Conservation (phyloP, 441 rosid species). For the Kokia cookei region DNA sequence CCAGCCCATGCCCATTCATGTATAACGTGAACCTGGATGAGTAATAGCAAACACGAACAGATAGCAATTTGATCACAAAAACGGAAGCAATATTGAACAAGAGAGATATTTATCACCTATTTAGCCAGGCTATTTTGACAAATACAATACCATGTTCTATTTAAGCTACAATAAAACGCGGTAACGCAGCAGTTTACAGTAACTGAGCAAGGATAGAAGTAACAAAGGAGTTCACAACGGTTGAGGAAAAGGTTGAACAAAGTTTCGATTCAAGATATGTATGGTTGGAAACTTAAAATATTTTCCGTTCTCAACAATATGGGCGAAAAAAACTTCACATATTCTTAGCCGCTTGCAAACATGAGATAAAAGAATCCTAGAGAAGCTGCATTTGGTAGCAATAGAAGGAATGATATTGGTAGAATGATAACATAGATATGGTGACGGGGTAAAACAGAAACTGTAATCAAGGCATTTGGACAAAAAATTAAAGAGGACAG, state of each 20-base stretch:
- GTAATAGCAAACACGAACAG: constrained; percentile 1
- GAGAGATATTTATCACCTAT: neutral
- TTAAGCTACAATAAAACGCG: neutral
- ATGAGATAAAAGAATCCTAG: neutral
- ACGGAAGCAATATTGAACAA: neutral
- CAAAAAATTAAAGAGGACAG: neutral
- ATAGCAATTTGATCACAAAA: neutral
- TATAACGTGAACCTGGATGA: constrained; percentile 68
- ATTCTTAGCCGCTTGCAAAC: neutral
- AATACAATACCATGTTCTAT: neutral
- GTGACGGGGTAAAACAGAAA: neutral
- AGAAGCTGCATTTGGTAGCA: neutral
- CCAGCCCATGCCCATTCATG: constrained; percentile 99
- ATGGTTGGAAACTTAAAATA: neutral
- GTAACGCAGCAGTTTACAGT: neutral
- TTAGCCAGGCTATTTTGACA: neutral
- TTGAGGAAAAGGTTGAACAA: too few species aligned
- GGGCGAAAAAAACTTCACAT: neutral
- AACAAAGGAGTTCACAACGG: neutral
- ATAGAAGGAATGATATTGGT: neutral
- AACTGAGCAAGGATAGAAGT: neutral
- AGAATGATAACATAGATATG: neutral
- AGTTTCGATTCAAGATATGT: neutral
- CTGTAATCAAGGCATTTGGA: neutral
- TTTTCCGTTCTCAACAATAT: neutral